These are phyloP conservation scores for Ocimum tenuiflorum DNA, from an alignment of 257 asterid species.

Conservation along the genomic window DNA sequence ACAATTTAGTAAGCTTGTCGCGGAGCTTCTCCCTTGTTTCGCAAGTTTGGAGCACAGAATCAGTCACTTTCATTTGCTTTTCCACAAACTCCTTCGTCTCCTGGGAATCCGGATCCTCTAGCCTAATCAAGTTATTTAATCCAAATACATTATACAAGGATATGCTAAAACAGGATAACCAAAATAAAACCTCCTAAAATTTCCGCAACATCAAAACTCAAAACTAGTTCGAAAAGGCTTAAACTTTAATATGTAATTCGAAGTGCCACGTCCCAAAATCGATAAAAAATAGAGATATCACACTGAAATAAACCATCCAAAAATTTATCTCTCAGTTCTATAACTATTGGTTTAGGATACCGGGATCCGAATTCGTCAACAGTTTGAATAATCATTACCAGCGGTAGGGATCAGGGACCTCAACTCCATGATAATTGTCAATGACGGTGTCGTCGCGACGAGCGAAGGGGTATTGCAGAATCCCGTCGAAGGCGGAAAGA, in stretches of 20 bases:
- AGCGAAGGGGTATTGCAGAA: slow-evolving; percentile 50
- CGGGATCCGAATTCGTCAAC: neutral
- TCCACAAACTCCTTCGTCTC: slow-evolving; percentile 85
- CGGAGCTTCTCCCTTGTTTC: slow-evolving; percentile 66
- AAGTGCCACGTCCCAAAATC: neutral
- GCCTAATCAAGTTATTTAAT: slow-evolving; percentile 44
- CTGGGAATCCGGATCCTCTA: slow-evolving; percentile 89
- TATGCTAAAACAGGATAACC: neutral
- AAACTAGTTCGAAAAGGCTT: neutral
- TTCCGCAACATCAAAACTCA: neutral
- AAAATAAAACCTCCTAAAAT: neutral
- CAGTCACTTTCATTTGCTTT: slow-evolving; percentile 62
- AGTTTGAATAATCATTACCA: slow-evolving; percentile 38
- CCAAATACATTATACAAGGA: slow-evolving; percentile 13
- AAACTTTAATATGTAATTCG: neutral
- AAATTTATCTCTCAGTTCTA: neutral
- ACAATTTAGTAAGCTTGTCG: slow-evolving; percentile 53
- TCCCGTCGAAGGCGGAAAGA: slow-evolving; percentile 27
- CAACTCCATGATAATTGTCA: slow-evolving; percentile 69
- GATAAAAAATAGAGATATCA: no score
- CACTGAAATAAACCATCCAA: neutral
- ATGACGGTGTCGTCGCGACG: slow-evolving; percentile 70
- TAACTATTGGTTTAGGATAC: neutral
- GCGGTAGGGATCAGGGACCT: slow-evolving; percentile 80
- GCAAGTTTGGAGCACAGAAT: slow-evolving; percentile 63